phyloP scores from a whole-genome alignment of 169 alveolate genomes.

The Perkinsus olseni region DNA sequence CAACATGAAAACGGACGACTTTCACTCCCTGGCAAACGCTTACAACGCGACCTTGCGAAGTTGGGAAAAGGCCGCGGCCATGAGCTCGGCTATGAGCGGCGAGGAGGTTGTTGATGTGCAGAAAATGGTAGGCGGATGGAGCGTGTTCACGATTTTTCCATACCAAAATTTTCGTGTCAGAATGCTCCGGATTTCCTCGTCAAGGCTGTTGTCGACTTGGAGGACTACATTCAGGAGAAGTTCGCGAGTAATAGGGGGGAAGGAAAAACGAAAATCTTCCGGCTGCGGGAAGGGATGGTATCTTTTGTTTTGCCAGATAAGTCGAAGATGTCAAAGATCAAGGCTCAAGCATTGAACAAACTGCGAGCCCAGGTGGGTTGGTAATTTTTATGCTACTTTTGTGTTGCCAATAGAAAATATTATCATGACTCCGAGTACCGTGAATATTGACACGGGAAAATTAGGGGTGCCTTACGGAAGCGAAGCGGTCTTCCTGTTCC shows the following conservation, averaged over 20 bases:
- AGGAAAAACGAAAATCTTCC: too few relatives aligned
- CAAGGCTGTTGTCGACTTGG: slow-evolving; percentile 25
- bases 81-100: neutral
- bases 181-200: slow-evolving; percentile 34
- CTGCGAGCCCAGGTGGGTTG: slow-evolving; percentile 29
- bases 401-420: neutral
- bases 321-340: slow-evolving; percentile 24
- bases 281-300: neutral
- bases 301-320: neutral
- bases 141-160: neutral
- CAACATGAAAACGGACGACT: slow-evolving; percentile 33
- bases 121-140: neutral
- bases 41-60: neutral
- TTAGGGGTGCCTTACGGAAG: too few relatives aligned
- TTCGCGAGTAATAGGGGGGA: neutral
- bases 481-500: too few relatives aligned
- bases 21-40: slow-evolving; percentile 26
- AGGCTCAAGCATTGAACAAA: slow-evolving; percentile 38
- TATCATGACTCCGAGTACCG: too few relatives aligned
- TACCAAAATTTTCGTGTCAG: too few relatives aligned
- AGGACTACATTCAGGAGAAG: neutral
- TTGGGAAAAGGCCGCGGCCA: neutral
- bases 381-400: neutral
- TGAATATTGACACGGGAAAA: too few relatives aligned
- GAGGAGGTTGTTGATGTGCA: neutral